Conservation (phyloP, 2,329 filamentous ascomycete genomes). For the Ilyonectria destructans region DNA sequence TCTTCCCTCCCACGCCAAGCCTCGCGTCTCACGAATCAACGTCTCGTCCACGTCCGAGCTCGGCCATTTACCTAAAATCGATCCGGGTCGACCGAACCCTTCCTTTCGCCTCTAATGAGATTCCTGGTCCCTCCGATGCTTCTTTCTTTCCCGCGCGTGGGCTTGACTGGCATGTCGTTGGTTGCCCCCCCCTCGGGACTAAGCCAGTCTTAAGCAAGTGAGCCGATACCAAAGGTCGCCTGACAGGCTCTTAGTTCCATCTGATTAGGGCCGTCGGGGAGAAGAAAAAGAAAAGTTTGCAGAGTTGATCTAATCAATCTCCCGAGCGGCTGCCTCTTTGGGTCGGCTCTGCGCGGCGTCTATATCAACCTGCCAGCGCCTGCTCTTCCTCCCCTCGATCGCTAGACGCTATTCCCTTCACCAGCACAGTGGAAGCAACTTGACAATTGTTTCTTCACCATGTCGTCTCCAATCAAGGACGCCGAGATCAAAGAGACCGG, state of each 20-base stretch:
- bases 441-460: conserved; percentile 1
- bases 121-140: too few species aligned
- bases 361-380: conserved; percentile 27
- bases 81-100: conserved; percentile 20
- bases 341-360: background rate
- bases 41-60: conserved; percentile 25
- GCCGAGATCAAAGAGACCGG: conserved; percentile 14
- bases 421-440: too few species aligned
- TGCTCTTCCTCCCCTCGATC: background rate
- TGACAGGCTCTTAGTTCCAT: conserved; percentile 24
- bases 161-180: background rate
- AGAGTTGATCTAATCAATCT: conserved; percentile 35
- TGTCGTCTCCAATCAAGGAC: conserved; percentile 19
- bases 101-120: background rate
- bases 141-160: background rate
- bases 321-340: conserved; percentile 3
- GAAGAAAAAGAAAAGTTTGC: background rate
- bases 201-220: background rate
- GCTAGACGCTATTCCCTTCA: background rate
- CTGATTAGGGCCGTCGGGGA: conserved; percentile 18
- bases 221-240: conserved; percentile 21
- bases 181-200: background rate
- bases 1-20: conserved; percentile 25
- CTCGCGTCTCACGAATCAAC: conserved; percentile 9
- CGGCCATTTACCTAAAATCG: conserved; percentile 20